These are phyloP conservation scores for Cyamopsis tetragonoloba DNA, from an alignment of 306 rosid species.

Conservation along the genomic window DNA sequence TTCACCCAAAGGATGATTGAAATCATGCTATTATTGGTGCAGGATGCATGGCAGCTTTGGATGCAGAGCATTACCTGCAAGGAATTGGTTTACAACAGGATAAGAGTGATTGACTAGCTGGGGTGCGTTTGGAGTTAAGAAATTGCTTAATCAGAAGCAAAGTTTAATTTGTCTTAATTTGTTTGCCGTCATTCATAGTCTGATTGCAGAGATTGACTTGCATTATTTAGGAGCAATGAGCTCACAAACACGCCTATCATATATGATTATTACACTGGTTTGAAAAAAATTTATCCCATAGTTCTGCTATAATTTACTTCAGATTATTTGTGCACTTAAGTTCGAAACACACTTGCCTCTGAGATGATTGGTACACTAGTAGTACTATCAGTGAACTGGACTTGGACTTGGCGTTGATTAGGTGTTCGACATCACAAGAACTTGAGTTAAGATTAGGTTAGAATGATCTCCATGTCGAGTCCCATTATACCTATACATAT, in stretches of 20 bases:
- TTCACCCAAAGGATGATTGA: not conserved
- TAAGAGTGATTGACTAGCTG: constrained; percentile 53
- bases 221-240: constrained; percentile 22
- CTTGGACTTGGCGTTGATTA: too few relatives aligned
- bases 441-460: too few relatives aligned
- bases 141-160: constrained; percentile 43
- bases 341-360: too few relatives aligned
- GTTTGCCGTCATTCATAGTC: not conserved
- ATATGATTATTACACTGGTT: too few relatives aligned
- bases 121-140: constrained; percentile 1
- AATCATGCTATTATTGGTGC: constrained; percentile 19
- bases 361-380: too few relatives aligned
- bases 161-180: constrained; percentile 21
- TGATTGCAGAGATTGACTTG: not conserved
- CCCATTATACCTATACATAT: too few relatives aligned
- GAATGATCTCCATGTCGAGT: too few relatives aligned
- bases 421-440: too few relatives aligned
- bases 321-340: too few relatives aligned
- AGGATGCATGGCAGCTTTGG: constrained; percentile 98
- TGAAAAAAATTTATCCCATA: too few relatives aligned
- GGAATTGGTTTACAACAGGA: constrained; percentile 60
- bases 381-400: too few relatives aligned
- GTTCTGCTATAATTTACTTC: too few relatives aligned
- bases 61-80: constrained; percentile 88
- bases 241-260: not conserved